Evolutionary conservation across 1,284 basidiomycete species (phyloP), one percentile per base, ranked within the genome.

Genomic region (Xanthoconium separans): DNA sequence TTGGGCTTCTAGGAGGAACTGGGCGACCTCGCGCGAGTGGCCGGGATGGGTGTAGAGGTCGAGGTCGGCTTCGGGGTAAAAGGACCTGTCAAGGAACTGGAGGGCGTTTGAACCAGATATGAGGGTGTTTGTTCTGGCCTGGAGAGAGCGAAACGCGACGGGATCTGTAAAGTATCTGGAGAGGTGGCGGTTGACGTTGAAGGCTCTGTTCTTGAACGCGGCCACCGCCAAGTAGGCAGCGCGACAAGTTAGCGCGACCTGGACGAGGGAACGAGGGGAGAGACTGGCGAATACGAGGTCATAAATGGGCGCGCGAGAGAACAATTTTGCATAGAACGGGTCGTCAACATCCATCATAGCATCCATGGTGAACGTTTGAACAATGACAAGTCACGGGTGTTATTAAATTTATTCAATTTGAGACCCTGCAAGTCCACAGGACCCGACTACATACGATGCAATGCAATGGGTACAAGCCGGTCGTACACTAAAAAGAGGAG

Each of bases 51-150:
- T 69, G 58, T 80, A 82, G 5, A 81, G 36, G 51, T 82, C 80
- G 2, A 82, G 73, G 60, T 81, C 80, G 5, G 77, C 69, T 16
- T 73, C 70, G 2, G 72, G 72, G 58, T 80, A 82, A 27, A 65
- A 59, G 1, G 65, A 61, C 11, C 80, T 60, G 42, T 75, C 74
- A 44, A 82, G 69, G 60, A 81, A 78, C 57, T 81, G 79, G 7
- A 82, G 71, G 2, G 75, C 80, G 30, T 63, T 68, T 0, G 80
- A 82, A 15, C 80, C 80, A 2, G 80, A 81, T 24, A 82, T 71
- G 13, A 82, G 56, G 0, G 73, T 71, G 24, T 72, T 71, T 0
- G 77, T 80, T 37, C 59, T 55, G 1, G 70, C 73, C 61, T 80
- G 79, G 8, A 82, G 62, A 30, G 58, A 64, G 16, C 80, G 74